Conservation (phyloP, 108 stramenopile genomes). For the Seminavis robusta region DNA sequence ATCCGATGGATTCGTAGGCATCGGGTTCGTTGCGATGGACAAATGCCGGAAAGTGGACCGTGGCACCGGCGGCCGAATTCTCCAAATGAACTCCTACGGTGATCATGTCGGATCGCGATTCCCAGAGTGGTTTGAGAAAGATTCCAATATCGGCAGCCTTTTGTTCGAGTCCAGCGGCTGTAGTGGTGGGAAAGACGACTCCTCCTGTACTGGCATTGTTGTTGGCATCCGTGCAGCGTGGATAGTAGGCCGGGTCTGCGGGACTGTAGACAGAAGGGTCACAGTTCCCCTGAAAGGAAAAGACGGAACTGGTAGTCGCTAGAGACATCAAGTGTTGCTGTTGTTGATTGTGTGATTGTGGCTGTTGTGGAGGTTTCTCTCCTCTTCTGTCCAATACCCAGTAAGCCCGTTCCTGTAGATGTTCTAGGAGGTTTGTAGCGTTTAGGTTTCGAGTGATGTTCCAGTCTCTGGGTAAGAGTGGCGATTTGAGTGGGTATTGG, state of each 20-base stretch:
- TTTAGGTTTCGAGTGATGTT: slow-evolving; percentile 33
- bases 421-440: slow-evolving; percentile 31
- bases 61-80: slow-evolving; percentile 44
- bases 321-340: too few relatives aligned
- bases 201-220: slow-evolving; percentile 48
- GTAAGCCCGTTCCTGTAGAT: slow-evolving; percentile 13
- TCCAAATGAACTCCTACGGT: slow-evolving; percentile 37
- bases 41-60: slow-evolving; percentile 30
- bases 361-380: too few relatives aligned
- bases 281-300: slow-evolving; percentile 43
- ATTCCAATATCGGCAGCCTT: slow-evolving; percentile 33
- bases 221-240: slow-evolving; percentile 57
- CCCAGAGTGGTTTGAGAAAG: slow-evolving; percentile 41
- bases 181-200: slow-evolving; percentile 29
- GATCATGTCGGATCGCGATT: slow-evolving; percentile 24
- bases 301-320: slow-evolving; percentile 25
- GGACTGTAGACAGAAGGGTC: too few relatives aligned
- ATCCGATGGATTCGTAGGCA: slow-evolving; percentile 39
- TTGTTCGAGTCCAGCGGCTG: slow-evolving; percentile 17
- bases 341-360: too few relatives aligned
- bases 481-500: slow-evolving; percentile 18
- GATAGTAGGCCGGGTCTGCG: slow-evolving; percentile 26
- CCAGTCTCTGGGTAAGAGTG: slow-evolving; percentile 44
- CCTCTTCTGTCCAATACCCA: too few relatives aligned
- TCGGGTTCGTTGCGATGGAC: too few relatives aligned